Evolutionary conservation across 176 grass and related monocot species (phyloP), one percentile per base, ranked within the genome.

Genomic region (Otatea glauca): DNA sequence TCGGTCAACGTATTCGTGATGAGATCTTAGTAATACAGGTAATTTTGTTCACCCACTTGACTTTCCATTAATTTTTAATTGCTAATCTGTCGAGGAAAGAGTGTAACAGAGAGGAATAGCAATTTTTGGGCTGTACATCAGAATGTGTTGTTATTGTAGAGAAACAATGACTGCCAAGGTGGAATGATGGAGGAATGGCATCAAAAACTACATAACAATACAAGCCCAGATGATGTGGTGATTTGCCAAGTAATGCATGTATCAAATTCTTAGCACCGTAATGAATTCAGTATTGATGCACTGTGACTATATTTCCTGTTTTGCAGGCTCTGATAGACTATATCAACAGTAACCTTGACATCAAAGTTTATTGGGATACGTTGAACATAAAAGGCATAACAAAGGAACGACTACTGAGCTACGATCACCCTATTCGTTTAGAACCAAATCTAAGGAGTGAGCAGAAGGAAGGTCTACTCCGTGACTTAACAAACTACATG

Each of bases 1-100:
- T 99, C 76, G 96, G 93, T 38, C 96, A 99, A 87, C 93, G 96
- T 69, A 99, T 99, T 81, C 93, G 96, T 80, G 96, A 99, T 85
- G 96, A 99, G 88, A 99, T 99, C 82, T 94, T 99, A 93, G 96
- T 99, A 79, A 91, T 99, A 83, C 96, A 99, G 89, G 96, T 95
- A 83, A n/a, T n/a, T n/a, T 29, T 29, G 29, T 29, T 29, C 29
- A 29, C 29, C 29, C 29, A 29, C 29, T 29, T 29, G 29, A 29
- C 1, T 29, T 29, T 29, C 29, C 29, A 29, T 29, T 29, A 29
- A 29, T 29, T 29, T 29, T 29, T 29, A 29, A 29, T 29, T 29
- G 29, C 29, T 29, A 29, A 29, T 29, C 29, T 29, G 29, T 29
- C 29, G 29, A 29, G 29, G 29, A 29, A 0, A 29, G 29, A 29